Conservation (phyloP, 148 eudicot genomes). For the Rheum nobile region DNA sequence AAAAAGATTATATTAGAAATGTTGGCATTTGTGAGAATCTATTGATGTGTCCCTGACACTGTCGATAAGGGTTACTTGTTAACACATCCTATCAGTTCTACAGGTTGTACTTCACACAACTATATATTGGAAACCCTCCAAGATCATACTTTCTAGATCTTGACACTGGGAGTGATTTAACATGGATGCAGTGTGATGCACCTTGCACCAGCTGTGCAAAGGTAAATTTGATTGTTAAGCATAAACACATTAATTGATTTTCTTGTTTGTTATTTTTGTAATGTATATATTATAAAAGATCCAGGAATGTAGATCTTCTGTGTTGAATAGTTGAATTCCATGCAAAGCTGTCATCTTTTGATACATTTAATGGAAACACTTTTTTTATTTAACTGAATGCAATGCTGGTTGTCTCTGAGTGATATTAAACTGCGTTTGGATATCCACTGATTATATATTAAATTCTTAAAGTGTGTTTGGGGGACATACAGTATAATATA, state of each 20-base stretch:
- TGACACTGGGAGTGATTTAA: conserved; percentile 64
- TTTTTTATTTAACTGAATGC: background rate
- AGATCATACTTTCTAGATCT: conserved; percentile 49
- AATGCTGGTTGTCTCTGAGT: background rate
- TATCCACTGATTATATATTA: no score
- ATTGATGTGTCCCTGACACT: background rate
- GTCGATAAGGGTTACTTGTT: background rate
- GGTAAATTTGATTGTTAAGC: conserved; percentile 12
- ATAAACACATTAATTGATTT: background rate
- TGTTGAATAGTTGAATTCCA: background rate
- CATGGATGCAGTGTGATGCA: conserved; percentile 72
- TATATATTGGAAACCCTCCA: conserved; percentile 46
- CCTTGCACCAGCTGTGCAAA: conserved; percentile 57
- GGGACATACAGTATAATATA: no score
- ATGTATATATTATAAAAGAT: background rate
- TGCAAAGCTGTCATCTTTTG: background rate
- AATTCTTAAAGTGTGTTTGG: no score
- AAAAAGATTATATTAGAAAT: background rate
- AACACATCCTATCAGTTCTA: conserved; percentile 3
- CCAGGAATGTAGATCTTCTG: background rate
- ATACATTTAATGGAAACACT: background rate
- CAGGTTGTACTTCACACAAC: conserved; percentile 41
- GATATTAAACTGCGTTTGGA: no score
- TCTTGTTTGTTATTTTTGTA: background rate
- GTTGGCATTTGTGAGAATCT: background rate